Conservation (phyloP, 1,284 basidiomycete species). For the Schizophyllum commune region DNA sequence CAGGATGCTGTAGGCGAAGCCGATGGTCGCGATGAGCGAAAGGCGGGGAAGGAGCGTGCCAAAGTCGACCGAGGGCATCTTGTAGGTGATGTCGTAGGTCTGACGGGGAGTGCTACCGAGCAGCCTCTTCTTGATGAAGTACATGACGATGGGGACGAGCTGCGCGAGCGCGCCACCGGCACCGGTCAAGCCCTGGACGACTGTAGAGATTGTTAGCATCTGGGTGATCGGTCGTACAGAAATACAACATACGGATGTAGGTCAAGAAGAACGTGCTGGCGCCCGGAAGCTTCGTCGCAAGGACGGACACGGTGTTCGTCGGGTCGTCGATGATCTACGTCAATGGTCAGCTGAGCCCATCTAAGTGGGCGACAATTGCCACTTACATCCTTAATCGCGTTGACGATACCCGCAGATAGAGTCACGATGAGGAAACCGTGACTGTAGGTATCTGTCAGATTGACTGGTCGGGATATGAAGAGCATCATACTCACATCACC, state of each 20-base stretch:
- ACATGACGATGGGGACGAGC: constrained; percentile 50
- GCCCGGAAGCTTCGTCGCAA: constrained; percentile 57
- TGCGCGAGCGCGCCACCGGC: constrained; percentile 56
- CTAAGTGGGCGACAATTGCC: background rate
- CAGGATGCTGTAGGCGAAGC: constrained; percentile 63
- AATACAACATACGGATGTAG: constrained; percentile 50
- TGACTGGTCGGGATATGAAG: background rate
- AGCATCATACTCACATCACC: constrained; percentile 43
- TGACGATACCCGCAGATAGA: constrained; percentile 54
- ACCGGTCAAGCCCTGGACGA: constrained; percentile 47
- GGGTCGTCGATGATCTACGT: constrained; percentile 43
- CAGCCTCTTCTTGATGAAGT: constrained; percentile 58
- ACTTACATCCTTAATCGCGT: constrained; percentile 23
- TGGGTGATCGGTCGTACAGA: background rate
- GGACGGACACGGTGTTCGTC: constrained; percentile 36
- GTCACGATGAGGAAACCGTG: constrained; percentile 67
- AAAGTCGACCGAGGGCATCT: constrained; percentile 39
- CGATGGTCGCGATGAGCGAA: constrained; percentile 40
- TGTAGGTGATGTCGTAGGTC: constrained; percentile 34
- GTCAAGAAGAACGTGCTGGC: constrained; percentile 80
- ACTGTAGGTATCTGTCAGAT: constrained; percentile 15
- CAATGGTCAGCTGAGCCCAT: background rate
- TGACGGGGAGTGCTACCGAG: constrained; percentile 47
- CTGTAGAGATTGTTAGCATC: constrained; percentile 15
- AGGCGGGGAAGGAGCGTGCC: constrained; percentile 44